Evolutionary conservation across 2,329 filamentous ascomycete species (phyloP), one percentile per base, ranked within the genome.

Genomic region (Periconia digitata): DNA sequence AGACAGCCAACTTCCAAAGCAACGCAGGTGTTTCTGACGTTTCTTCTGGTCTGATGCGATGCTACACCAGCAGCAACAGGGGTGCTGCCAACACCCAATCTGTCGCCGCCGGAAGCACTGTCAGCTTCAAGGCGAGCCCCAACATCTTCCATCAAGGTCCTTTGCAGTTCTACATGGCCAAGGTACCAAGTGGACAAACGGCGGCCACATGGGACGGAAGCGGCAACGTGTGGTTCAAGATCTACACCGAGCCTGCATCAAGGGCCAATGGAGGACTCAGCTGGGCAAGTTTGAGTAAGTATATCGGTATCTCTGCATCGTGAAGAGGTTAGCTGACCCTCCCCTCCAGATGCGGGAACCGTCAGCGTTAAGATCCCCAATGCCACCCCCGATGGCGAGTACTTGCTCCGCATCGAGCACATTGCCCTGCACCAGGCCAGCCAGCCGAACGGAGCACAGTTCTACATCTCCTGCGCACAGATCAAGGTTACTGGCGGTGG

Each of bases 391-490:
- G 58, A 63, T 3, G 75, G 75, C 10, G 66, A 78, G 50, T 78
- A 78, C 56, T 62, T 79, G 8, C 57, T 78, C 16, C 64, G 76
- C 8, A 63, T 74, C 38, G 76, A 79, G 61, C 76, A 78, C 45
- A 75, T 79, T 46, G 75, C 66, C 10, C 62, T 77, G 27, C 74
- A 76, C 51, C 62, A 67, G 42, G 73, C 70, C 3, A 53, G 57
- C 37, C 47, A 51, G 12, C 40, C 53, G n/a, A 59, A 60, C 6
- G 69, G 70, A 13, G 70, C 70, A 3, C 70, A 78, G 60, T 74
- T 78, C 55, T 78, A 78, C 58, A 71, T 76, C 40, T 68, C 68
- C 3, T 78, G 76, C 57, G 73, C 72, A 0, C 76, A 78, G 65
- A 52, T 79, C 44, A 70, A 70, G 50, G 69, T 78, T 43, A 66